phyloP scores from a whole-genome alignment of 2,329 filamentous ascomycete species.

The Microsporum canis region DNA sequence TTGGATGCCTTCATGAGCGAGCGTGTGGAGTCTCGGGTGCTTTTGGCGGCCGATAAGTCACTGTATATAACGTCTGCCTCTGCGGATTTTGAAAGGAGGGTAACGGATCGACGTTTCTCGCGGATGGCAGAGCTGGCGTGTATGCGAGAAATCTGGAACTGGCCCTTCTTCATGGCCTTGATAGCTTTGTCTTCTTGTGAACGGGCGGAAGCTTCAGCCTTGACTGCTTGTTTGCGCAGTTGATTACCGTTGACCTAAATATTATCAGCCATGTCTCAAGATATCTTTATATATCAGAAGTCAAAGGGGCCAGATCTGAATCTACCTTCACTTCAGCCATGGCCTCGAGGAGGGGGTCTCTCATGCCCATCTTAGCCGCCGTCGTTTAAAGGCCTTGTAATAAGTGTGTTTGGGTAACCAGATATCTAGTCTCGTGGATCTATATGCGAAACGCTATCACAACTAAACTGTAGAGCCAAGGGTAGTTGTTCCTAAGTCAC shows the following conservation, averaged over 20 bases:
- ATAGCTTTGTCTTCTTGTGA: constrained; percentile 39
- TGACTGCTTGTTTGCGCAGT: constrained; percentile 37
- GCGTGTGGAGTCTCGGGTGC: constrained; percentile 36
- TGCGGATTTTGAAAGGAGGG: constrained; percentile 35
- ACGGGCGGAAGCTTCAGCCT: constrained; percentile 37
- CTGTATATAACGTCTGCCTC: constrained; percentile 41
- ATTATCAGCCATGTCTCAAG: background rate
- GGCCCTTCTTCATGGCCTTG: constrained; percentile 38
- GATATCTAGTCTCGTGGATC: background rate
- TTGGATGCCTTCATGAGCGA: constrained; percentile 36
- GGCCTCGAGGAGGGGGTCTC: constrained; percentile 14
- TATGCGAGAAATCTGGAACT: constrained; percentile 40
- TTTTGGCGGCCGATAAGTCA: constrained; percentile 38
- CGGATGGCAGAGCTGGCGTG: constrained; percentile 37
- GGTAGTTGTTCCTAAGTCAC: background rate
- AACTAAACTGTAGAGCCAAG: background rate
- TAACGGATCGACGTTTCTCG: constrained; percentile 37
- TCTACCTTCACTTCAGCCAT: constrained; percentile 15
- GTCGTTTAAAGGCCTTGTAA: background rate
- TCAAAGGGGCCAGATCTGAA: background rate
- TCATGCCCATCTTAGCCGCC: constrained; percentile 9
- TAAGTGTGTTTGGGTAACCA: background rate
- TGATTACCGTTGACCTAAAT: constrained; percentile 37
- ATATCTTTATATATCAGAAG: background rate
- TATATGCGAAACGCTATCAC: background rate